These are phyloP conservation scores for Aspergillus haitiensis DNA, from an alignment of 495 filamentous ascomycete genomes.

Conservation along the genomic window DNA sequence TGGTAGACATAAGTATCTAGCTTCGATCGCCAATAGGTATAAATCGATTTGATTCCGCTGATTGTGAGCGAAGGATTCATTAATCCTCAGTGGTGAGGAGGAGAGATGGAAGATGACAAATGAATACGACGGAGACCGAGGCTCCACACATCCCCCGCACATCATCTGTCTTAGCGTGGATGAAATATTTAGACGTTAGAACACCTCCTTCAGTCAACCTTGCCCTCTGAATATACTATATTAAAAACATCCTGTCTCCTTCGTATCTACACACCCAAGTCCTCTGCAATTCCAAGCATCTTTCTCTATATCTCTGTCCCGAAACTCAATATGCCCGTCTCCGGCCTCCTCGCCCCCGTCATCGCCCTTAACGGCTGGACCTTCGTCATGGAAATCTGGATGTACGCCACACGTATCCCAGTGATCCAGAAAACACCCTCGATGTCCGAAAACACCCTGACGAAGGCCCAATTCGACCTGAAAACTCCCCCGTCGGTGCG, in stretches of 20 bases:
- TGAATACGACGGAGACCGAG: too few relatives aligned
- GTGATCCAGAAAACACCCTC: conserved; percentile 11
- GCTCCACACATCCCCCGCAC: too few relatives aligned
- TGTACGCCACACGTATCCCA: conserved; percentile 27
- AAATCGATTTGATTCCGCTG: too few relatives aligned
- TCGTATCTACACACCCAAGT: neutral
- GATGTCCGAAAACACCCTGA: conserved; percentile 9
- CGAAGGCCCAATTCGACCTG: conserved; percentile 22
- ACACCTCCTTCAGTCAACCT: too few relatives aligned
- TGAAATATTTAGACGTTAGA: too few relatives aligned
- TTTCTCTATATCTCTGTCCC: neutral
- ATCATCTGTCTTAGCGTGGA: too few relatives aligned
- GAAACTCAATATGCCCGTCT: conserved; percentile 4
- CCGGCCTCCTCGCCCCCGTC: conserved; percentile 33
- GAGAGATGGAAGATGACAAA: too few relatives aligned
- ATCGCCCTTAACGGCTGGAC: conserved; percentile 31
- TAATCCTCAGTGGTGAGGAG: too few relatives aligned
- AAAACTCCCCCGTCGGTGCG: conserved; percentile 25
- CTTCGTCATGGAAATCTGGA: conserved; percentile 29
- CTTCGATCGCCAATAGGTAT: too few relatives aligned
- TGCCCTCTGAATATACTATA: too few relatives aligned
- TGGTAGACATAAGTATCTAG: too few relatives aligned
- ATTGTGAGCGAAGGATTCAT: too few relatives aligned
- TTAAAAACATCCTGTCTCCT: neutral
- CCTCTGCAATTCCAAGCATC: neutral